Percentiles rank a stretch among this genome's conserved stretches.
phyloP scores from a whole-genome alignment of 176 grass and related monocot genomes.

The Olyra latifolia region DNA sequence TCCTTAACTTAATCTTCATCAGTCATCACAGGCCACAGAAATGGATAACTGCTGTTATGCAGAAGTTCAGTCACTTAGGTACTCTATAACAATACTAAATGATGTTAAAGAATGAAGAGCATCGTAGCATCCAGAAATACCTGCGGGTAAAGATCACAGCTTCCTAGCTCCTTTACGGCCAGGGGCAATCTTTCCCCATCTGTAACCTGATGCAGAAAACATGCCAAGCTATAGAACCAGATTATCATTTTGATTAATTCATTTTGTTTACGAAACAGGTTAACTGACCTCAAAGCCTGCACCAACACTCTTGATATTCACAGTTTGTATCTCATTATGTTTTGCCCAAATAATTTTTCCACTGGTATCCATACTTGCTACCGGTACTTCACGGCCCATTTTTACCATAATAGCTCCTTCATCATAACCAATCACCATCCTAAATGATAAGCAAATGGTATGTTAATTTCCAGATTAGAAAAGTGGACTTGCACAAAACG shows the following conservation, averaged over 20 bases:
- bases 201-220: conserved; percentile 54
- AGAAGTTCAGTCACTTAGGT: conserved; percentile 16
- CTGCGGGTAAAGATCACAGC: conserved; percentile 97
- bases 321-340: conserved; percentile 96
- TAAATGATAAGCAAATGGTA: conserved; percentile 30
- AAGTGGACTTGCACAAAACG: not conserved
- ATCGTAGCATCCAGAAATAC: conserved; percentile 45
- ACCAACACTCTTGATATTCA: conserved; percentile 94
- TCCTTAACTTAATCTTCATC: not conserved
- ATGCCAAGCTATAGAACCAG: conserved; percentile 28
- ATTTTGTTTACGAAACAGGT: conserved; percentile 1
- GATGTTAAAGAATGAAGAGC: conserved; percentile 27
- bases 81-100: not conserved
- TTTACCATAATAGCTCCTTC: conserved; percentile 99
- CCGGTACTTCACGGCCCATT: conserved; percentile 94
- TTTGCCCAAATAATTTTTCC: conserved; percentile 99
- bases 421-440: conserved; percentile 97
- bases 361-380: conserved; percentile 94
- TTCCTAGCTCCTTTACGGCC: conserved; percentile 94
- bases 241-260: not conserved
- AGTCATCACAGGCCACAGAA: not conserved
- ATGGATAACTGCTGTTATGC: not conserved
- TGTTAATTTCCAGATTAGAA: conserved; percentile 16
- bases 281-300: conserved; percentile 77
- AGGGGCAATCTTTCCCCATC: conserved; percentile 97